Base-by-base conservation (phyloP, 2,329 filamentous ascomycete species). In the Colletotrichum lupini region DNA sequence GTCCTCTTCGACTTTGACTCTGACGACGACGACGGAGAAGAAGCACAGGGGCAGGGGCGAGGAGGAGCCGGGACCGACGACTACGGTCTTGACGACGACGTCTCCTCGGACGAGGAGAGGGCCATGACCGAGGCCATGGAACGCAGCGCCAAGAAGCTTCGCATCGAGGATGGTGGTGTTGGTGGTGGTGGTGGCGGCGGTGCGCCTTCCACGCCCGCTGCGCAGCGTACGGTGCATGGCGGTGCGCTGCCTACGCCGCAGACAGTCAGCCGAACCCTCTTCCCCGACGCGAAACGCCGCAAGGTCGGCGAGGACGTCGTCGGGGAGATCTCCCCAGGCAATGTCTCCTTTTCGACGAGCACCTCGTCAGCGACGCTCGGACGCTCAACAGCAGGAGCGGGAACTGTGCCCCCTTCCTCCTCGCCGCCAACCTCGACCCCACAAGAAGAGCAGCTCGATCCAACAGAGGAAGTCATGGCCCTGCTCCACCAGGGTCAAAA, bases 391-490 rank as follows among this genome's bases (percentile, higher is more conserved):
- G 69, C 76, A 19, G 37, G 37, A 12, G 2, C 37, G 72, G 16
- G 32, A 35, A 35, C 32, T 0, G 4, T 9, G 11, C 32, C 72
- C 59, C 74, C 22, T 35, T 26, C 64, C 14, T 64, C 71, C 14
- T 49, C 59, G 16, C 56, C 57, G 9, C 60, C 65, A 14, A 22
- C 60, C 26, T 57, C 56, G 46, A 68, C 59, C 22, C 35, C 57
- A 22, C 72, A 75, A 12, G 68, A 73, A 5, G 62, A 65, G 26
- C 79, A 80, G 72, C 78, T 81, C 62, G 81, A 85, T 49, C 78
- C 88, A 63, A 84, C 84, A 1, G 78, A 82, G 4, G 84, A 89
- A 61, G 83, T 92, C 53, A 83, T 91, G 80, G 76, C 77, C 1
- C 77, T 92, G 5, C 84, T 92, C 1, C 80, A 80, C 55, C 82